Evolutionary conservation across 495 filamentous ascomycete genomes (phyloP), one percentile per base, ranked within the genome.

Genomic region (Xeromyces bisporus): DNA sequence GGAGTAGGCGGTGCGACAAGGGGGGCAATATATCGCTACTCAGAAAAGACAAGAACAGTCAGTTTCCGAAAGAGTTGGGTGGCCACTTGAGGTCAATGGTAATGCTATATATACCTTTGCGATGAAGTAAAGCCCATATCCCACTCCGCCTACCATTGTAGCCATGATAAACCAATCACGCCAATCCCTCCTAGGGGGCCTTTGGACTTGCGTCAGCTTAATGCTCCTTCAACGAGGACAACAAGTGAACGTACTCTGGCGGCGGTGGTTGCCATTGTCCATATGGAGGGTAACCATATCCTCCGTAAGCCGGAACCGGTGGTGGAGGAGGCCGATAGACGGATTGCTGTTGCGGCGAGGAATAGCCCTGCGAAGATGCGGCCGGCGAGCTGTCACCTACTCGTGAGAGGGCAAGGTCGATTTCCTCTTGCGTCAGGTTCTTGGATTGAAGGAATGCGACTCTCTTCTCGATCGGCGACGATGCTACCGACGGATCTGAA

Each of bases 81-180:
- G 4, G 11, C 3, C 1, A 1, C 6, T 23, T 23, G 21, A 23
- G 6, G 6, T 23, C 10, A 15, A 29, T 15, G 29, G 3, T 5
- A 21, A 31, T 3, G 7, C 4, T 10, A 11, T 15, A 31, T 26
- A 34, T 47, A 79, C 79, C 71, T 92, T 92, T 35, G 81, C 75
- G 7, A 93, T 67, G 42, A 72, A 70, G 48, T 84, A 94, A n/a
- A 89, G 50, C 2, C 82, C 85, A 44, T 91, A 93, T 6, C 80
- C 66, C 3, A 91, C 74, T 23, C 83, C 81, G 25, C 80, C 77
- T 38, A 87, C 75, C 6, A 92, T 77, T 0, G 85, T 94, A 6
- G 86, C 85, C 80, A 92, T 83, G 41, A 94, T 92, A 49, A 94
- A 99, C 79, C 81, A 94, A 44, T 99, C 89, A 28, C 89, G 69